Percentiles rank a stretch among this genome's conserved stretches.
Conservation (phyloP, 1,284 basidiomycete genomes). For the Fomes fomentarius region DNA sequence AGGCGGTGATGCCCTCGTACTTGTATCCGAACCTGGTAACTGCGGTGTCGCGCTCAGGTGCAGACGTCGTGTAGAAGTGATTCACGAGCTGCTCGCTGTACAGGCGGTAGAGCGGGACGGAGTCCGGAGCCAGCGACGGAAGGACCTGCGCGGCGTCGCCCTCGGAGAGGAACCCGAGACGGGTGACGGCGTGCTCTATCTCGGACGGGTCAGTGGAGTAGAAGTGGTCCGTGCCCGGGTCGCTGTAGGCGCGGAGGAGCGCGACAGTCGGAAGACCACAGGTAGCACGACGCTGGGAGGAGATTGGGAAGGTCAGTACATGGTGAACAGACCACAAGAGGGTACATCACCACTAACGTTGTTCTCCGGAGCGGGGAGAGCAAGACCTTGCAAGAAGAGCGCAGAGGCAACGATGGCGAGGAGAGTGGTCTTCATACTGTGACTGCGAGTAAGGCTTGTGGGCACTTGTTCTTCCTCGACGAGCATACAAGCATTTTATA, state of each 20-base stretch:
- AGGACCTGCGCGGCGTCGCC: slow-evolving; percentile 11
- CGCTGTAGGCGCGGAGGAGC: slow-evolving; percentile 15
- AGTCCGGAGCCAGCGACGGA: not conserved
- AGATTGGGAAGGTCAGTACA: not conserved
- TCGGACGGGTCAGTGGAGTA: slow-evolving; percentile 15
- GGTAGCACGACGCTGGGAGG: not conserved
- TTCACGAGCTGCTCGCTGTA: slow-evolving; percentile 1
- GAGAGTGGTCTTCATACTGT: not conserved
- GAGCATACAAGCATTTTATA: too few species aligned
- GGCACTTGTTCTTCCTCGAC: too few species aligned
- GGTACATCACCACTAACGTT: not conserved
- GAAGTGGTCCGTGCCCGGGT: slow-evolving; percentile 12
- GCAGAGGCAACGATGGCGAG: not conserved
- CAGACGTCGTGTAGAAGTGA: slow-evolving; percentile 19
- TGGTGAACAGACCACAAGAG: not conserved
- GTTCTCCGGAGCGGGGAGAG: not conserved
- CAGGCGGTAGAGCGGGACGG: slow-evolving; percentile 14
- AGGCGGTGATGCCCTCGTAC: slow-evolving; percentile 9
- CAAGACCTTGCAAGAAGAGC: not conserved
- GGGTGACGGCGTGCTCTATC: slow-evolving; percentile 9
- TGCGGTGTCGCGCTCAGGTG: not conserved
- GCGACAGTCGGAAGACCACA: slow-evolving; percentile 5
- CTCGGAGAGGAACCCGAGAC: slow-evolving; percentile 11
- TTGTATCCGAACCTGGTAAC: not conserved
- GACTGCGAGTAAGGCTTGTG: not conserved